Base-by-base conservation (phyloP, 176 grass and related monocot species). In the Avena insularis region DNA sequence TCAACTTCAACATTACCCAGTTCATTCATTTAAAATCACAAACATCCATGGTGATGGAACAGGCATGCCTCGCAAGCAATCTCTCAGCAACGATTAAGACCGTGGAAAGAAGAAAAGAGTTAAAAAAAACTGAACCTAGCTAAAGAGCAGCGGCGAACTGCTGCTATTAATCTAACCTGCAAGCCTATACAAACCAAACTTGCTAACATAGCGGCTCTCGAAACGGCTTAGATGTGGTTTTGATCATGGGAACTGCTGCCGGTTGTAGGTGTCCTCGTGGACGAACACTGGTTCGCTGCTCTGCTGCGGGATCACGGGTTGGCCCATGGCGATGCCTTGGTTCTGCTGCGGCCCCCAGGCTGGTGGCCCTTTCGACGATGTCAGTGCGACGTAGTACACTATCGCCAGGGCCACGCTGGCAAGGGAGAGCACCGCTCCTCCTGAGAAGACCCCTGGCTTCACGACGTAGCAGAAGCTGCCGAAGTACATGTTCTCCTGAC, bases 221-320 rank as follows among this genome's bases (percentile, higher is more conserved):
- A 60, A 61, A 35, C 2, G 48, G 59, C 20, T 27, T 79, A 27
- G 60, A 69, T 6, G 36, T 0, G n/a, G 12, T 56, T 14, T 11
- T 65, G 9, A 23, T 96, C 90, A 96, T 0, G 94, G 90, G 85
- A 94, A 89, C 40, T 96, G 90, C 81, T 92, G 97, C 63, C 97
- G 82, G 58, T 93, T 96, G 83, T 99, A 99, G 0, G 94, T 99
- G 87, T 99, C 97, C 78, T 99, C 97, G 0, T 99, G 97, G 80
- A 99, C 97, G 50, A 99, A 99, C 20, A 96, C 92, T 0, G 92
- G 94, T 14, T 97, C 90, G 1, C 40, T 94, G 82, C 89, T 94
- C 78, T 93, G 90, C 11, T 84, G 94, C 0, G 90, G 97, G 78
- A 99, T 92, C 54, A 92, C 90, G 19, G 97, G 92, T 21, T 96